Base-by-base conservation (phyloP, 257 asterid species). In the Mentha longifolia region DNA sequence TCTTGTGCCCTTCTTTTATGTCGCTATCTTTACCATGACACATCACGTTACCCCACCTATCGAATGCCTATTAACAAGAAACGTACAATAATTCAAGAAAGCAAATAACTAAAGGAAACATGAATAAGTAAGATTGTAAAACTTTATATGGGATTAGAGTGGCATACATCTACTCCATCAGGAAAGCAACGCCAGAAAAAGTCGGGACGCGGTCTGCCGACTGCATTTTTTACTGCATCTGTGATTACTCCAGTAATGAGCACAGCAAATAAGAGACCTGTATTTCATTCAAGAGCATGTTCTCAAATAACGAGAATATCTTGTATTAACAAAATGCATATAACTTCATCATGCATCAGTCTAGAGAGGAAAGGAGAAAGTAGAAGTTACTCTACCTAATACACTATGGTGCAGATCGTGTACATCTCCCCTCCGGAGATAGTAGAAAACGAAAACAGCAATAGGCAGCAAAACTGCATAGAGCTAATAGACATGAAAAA, bases 181-280 rank as follows among this genome's bases (percentile, higher is more conserved):
- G 98, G 98, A 85, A 92, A 92, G 84, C 98, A 92, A 51, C 98
- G 96, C 94, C 91, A 92, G 61, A 92, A 92, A 62, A 92, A 92
- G 74, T 89, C 82, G 0, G 96, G 98, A 7, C 98, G 83, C n/a
- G 96, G 98, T 51, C 98, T 77, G 59, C 98, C 98, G 46, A 88
- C 92, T 35, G 92, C 98, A 80, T 89, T 72, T 81, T 92, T 92
- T 51, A 89, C 77, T 15, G 98, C 79, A 74, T 89, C 96, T 3
- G 98, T 92, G 74, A 92, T 79, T 17, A 89, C 94, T 46, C 80
- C 96, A 39, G 98, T 92, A 75, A 89, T 84, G 60, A 92, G 80
- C 66, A 85, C 85, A 62, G 98, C 85, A 81, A 92, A 92, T 25
- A 89, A 65, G 61, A 89, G 90, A 60, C 98, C 98, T 92, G 91